Conservation (phyloP, 1,284 basidiomycete genomes). For the Trametes sp. region DNA sequence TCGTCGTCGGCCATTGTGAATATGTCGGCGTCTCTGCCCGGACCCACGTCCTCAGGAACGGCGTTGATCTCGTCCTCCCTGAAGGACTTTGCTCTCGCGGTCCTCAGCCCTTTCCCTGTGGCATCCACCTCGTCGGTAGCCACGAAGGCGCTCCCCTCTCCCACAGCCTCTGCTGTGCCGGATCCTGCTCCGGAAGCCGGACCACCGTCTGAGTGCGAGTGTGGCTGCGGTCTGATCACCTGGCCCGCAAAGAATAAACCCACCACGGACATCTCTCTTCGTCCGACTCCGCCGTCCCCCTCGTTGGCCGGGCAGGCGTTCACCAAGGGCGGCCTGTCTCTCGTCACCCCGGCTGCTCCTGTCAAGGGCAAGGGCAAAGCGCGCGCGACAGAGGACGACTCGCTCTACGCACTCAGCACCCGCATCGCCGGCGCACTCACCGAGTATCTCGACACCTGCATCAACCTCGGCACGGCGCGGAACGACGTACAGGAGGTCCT, state of each 20-base stretch:
- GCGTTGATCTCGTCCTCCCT: constrained; percentile 52
- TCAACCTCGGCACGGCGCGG: constrained; percentile 50
- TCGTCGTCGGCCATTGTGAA: constrained; percentile 27
- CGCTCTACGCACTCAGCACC: constrained; percentile 49
- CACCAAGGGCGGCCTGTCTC: constrained; percentile 40
- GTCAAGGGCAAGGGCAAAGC: constrained; percentile 36
- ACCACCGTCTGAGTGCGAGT: constrained; percentile 39
- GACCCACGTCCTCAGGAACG: constrained; percentile 42
- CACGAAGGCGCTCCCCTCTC: constrained; percentile 28
- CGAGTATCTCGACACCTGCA: constrained; percentile 57
- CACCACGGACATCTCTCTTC: constrained; percentile 50
- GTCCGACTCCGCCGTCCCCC: constrained; percentile 44
- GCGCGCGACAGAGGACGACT: constrained; percentile 37
- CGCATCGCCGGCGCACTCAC: constrained; percentile 57
- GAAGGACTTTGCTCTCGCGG: constrained; percentile 64
- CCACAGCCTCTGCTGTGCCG: constrained; percentile 19
- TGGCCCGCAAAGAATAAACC: constrained; percentile 44
- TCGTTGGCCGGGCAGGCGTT: constrained; percentile 32
- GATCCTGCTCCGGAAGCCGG: constrained; percentile 17
- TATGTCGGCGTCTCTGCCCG: constrained; percentile 45
- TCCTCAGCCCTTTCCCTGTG: constrained; percentile 55
- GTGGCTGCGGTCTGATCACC: constrained; percentile 42
- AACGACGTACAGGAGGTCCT: constrained; percentile 65
- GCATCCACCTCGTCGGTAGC: constrained; percentile 41
- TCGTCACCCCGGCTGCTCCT: constrained; percentile 27